phyloP scores from a whole-genome alignment of 106 monocot genomes.

The Dioscorea alata region DNA sequence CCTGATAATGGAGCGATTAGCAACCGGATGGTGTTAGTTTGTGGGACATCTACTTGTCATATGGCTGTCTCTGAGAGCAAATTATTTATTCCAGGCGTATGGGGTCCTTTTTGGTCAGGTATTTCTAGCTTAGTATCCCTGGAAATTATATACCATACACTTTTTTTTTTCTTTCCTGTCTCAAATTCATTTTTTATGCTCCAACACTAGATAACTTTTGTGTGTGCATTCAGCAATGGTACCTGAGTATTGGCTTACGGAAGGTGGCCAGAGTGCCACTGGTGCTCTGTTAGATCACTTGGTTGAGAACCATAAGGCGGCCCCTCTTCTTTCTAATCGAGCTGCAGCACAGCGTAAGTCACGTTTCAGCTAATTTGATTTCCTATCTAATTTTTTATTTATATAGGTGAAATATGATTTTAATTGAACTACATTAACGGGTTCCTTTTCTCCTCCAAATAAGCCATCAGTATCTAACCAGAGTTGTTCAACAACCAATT shows the following conservation, averaged over 20 bases:
- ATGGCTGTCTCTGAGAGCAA: conserved; percentile 81
- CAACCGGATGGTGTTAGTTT: conserved; percentile 85
- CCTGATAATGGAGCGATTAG: conserved; percentile 52
- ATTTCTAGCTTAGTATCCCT: background rate
- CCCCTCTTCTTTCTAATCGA: conserved; percentile 78
- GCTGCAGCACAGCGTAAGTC: conserved; percentile 72
- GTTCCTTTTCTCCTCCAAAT: background rate
- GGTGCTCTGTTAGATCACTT: conserved; percentile 84
- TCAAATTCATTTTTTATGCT: background rate
- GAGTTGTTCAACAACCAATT: background rate
- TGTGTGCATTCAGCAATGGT: conserved; percentile 67
- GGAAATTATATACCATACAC: no score
- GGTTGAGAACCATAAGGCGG: conserved; percentile 69
- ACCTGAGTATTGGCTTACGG: conserved; percentile 93
- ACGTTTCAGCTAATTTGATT: background rate
- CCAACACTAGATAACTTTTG: no score
- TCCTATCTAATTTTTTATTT: background rate
- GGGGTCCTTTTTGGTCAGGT: conserved; percentile 99
- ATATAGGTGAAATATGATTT: background rate
- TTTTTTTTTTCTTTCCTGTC: background rate
- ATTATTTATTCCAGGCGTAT: conserved; percentile 89
- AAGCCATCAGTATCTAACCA: background rate
- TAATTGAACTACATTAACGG: background rate
- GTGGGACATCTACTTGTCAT: conserved; percentile 98
- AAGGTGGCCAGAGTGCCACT: conserved; percentile 99